Evolutionary conservation across 2,329 filamentous ascomycete genomes (phyloP), one percentile per base, ranked within the genome.

Genomic region (Aspergillus pseudoglaucus): DNA sequence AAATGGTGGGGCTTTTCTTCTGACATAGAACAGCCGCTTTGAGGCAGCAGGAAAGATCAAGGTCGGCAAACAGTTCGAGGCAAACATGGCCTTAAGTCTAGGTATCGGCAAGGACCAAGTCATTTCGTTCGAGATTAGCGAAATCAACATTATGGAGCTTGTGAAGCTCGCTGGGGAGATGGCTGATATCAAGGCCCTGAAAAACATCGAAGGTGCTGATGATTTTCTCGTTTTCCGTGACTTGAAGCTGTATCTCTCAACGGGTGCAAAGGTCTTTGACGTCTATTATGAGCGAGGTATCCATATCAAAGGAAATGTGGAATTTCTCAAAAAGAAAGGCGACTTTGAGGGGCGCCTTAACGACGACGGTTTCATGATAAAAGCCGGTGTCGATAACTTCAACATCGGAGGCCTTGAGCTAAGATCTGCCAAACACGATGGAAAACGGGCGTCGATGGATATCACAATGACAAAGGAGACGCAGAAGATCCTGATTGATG

Each of bases 391-490:
- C 4, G 39, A 41, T 41, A 20, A 41, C 10, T 41, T 41, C 39
- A 41, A 23, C 39, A 41, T 41, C 22, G 39, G 39, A 23, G 39
- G 39, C 12, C 39, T 41, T n/a, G 12, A 41, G 20, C 10, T 41
- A 3, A 23, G 18, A 41, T 41, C 39, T 41, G 39, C 39, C 18
- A 22, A 14, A 8, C 18, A 14, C 4, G 39, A 23, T 41, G 20
- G 39, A 12, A 41, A 41, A 23, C 39, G 39, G 22, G 39, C 39
- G 39, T 14, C 39, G 2, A 14, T 41, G 20, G 39, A 41, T 2
- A n/a, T 41, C 22, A n/a, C 17, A 41, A 22, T 41, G 39, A 41
- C 39, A 25, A 41, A 41, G 39, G 39, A 41, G 39, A 41, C 8
- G 39, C 39, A 41, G 39, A 41, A 41, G 9, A 41, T 41, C 20